Evolutionary conservation across 106 monocot species (phyloP), one percentile per base, ranked within the genome.

Genomic region (Dendrobium catenatum): DNA sequence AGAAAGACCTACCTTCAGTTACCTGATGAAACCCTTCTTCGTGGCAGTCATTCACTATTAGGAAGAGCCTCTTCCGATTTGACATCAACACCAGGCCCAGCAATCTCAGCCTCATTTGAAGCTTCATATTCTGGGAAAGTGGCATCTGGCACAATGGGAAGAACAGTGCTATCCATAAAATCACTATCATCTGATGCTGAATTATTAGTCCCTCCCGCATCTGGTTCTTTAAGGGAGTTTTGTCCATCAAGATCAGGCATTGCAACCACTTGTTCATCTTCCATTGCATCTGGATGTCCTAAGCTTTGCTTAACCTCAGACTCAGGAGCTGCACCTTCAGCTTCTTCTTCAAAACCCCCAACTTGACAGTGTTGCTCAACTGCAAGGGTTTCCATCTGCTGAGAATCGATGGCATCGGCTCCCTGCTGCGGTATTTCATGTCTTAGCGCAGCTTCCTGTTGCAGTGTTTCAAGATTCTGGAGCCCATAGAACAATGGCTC

Each of bases 401-500:
- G 64, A 26, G 26, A 6, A 26, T 6, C 22, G 26, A 66, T 8
- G 64, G 3, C 64, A 26, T 66, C 24, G 3, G 6, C 64, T 66
- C 64, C 64, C 64, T 5, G 58, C 19, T 68, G 67, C 29, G 6
- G 67, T 11, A 68, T 68, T 68, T 27, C 27, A 56, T 46, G 46
- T 24, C 67, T 68, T 9, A 68, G 22, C 67, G 9, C 67, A 29
- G 26, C 27, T 26, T 68, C 26, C 10, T 37, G 86, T 80, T 80
- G 86, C 73, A 86, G 48, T 66, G 80, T 59, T 80, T 88, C 90
- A 20, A 77, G 79, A 22, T 33, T 87, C 11, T 46, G 85, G n/a
- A 89, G 80, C 9, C 89, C 91, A 47, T 77, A 91, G 89, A 81
- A 89, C 48, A 89, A 43, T 13, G 89, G 87, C 42, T 89, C 83